These are phyloP conservation scores for Myxozyma geophila DNA, from an alignment of 805 yeast genomes.

Conservation along the genomic window DNA sequence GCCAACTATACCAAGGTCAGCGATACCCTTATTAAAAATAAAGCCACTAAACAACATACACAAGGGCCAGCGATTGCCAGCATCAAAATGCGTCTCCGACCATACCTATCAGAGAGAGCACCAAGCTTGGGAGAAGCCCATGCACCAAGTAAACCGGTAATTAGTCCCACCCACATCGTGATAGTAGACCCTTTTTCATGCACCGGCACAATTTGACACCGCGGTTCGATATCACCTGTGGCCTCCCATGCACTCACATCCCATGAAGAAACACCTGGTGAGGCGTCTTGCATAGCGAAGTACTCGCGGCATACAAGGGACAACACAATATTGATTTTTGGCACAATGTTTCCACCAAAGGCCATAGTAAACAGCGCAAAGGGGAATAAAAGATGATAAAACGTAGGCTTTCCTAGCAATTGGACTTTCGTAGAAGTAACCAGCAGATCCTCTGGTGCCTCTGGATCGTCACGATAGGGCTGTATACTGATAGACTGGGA, in stretches of 20 bases:
- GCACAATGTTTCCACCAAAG: conserved; percentile 31
- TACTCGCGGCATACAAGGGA: conserved; percentile 29
- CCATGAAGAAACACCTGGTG: not conserved
- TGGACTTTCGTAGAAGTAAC: not conserved
- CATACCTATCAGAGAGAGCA: conserved; percentile 21
- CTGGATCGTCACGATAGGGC: conserved; percentile 30
- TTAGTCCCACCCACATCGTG: conserved; percentile 31
- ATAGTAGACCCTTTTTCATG: conserved; percentile 25
- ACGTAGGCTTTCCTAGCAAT: conserved; percentile 6
- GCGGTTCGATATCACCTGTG: conserved; percentile 20
- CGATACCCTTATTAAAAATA: not conserved
- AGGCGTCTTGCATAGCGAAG: conserved; percentile 16
- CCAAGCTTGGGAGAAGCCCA: conserved; percentile 21
- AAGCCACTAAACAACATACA: conserved; percentile 2
- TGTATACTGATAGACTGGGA: conserved; percentile 4
- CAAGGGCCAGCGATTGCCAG: conserved; percentile 26
- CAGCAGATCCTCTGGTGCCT: conserved; percentile 12
- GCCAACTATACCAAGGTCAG: conserved; percentile 13
- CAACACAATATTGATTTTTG: conserved; percentile 30
- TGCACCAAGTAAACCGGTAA: conserved; percentile 28
- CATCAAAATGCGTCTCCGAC: conserved; percentile 20
- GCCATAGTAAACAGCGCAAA: conserved; percentile 23
- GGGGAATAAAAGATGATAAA: conserved; percentile 19
- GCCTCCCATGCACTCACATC: not conserved
- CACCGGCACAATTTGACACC: conserved; percentile 28